Base-by-base conservation (phyloP, 2,329 filamentous ascomycete species). In the Neonectria faginata region DNA sequence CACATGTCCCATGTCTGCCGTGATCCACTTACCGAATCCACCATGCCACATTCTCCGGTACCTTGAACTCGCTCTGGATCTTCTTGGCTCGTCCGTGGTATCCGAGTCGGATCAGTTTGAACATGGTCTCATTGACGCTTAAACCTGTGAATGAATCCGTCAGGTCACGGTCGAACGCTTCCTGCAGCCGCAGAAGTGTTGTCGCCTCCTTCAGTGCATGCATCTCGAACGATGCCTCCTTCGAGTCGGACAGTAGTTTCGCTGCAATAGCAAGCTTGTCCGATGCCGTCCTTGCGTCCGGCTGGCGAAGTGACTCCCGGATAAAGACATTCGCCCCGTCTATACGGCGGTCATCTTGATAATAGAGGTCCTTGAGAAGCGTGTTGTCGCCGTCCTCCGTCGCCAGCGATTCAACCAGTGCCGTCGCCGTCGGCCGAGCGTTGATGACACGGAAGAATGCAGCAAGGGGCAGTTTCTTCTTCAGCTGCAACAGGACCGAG, bases 391-490 rank as follows among this genome's bases (percentile, higher is more conserved):
- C 82, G 55, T 92, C 89, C 55, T 86, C 84, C 48, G 81, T 76
- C 0, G 96, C 95, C 0, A 91, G 91, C 2, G 93, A 88, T 78
- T 99, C 96, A 25, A 99, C 92, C 11, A 99, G 86, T 0, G 96
- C 93, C 2, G 93, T 94, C 4, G 96, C 96, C 27, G 93, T 86
- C 0, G 95, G 94, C 1, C 94, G 89, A 57, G 86, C 88, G 78
- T 94, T 97, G 80, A 98, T 93, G 51, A 91, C 91, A 54, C 94
- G 90, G 84, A 99, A 98, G 83, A 99, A 99, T 36, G 88, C 91
- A 1, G 95, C 93, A 2, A 97, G 84, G 0, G 96, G 93, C 8
- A 97, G 85, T 76, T 97, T 97, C 79, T 93, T 93, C 81, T 94
- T 96, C 41, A 99, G 83, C 66, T 95, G 91, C 8, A 97, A 82